Evolutionary conservation across 2,329 filamentous ascomycete genomes (phyloP), one percentile per base, ranked within the genome.

Genomic region (Diaporthe amygdali): DNA sequence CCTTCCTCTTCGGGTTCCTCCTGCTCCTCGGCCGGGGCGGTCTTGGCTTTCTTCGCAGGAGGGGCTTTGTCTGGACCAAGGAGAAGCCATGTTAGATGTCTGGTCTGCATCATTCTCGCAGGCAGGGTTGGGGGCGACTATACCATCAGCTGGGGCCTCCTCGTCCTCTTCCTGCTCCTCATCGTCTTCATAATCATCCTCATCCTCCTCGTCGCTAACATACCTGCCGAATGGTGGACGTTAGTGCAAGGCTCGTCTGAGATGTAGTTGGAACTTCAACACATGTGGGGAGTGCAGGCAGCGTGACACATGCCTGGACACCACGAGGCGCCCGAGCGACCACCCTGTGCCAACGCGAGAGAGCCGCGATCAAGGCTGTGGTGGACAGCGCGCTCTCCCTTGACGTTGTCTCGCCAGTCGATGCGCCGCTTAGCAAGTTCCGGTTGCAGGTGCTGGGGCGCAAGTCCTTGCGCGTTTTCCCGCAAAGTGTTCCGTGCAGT

Each of bases 11-110:
- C 75, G 15, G 73, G 76, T 37, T 77, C 75, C 44, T 75, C 68
- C 25, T 70, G 74, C 22, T 68, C 75, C 22, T 71, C 71, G 32
- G 78, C 78, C 27, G 79, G 76, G 69, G 75, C 79, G 32, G 84
- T 86, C 83, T 87, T 88, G 76, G 82, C 83, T 81, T 87, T 87
- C 82, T 88, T 88, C 70, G 83, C 83, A 46, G 86, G 86, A 61
- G 84, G 85, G 67, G 82, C 81, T 72, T 81, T 78, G 67, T 79
- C 80, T 84, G 73, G 12, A 34, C 49, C 32, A 17, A 14, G 41
- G 25, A 46, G 34, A 14, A 17, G 34, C 5, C 39, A n/a, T 30
- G 37, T 68, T 17, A 70, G 70, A 27, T 44, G 27, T 27, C 12
- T 54, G 32, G n/a, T 15, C 3, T 22, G 15, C 37, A 17, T n/a